Percentiles rank a stretch among this genome's conserved stretches.
Evolutionary conservation across 176 grass and related monocot genomes (phyloP).

Genomic region (Panicum miliaceum): DNA sequence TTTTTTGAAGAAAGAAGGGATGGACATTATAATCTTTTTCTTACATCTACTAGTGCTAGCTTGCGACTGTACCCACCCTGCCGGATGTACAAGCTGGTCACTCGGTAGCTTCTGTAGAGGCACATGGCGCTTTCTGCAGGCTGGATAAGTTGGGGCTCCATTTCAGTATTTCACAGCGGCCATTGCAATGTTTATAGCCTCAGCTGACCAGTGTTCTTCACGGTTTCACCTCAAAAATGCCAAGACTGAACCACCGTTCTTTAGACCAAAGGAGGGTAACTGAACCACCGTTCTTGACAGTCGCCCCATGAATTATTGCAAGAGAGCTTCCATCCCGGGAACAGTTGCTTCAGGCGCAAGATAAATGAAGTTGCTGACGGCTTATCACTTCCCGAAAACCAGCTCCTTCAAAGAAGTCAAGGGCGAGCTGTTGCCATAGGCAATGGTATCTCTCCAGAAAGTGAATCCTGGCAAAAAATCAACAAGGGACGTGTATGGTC

Average conservation of each 20-base stretch:
- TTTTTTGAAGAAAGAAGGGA: constrained; percentile 32
- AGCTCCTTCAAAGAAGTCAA: constrained; percentile 78
- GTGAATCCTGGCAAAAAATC: constrained; percentile 58
- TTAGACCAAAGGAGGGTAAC: constrained; percentile 22
- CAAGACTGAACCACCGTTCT: constrained; percentile 33
- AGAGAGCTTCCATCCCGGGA: constrained; percentile 27
- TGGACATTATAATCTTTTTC: neutral
- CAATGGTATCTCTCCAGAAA: constrained; percentile 72
- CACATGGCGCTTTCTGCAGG: constrained; percentile 43
- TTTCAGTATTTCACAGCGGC: constrained; percentile 22
- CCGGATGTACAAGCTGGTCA: constrained; percentile 48
- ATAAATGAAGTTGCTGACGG: neutral
- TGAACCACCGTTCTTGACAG: constrained; percentile 1
- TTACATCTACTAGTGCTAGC: constrained; percentile 26
- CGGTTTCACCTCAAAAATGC: constrained; percentile 25
- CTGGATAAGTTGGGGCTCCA: constrained; percentile 3
- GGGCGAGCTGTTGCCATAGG: constrained; percentile 76
- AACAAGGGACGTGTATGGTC: neutral
- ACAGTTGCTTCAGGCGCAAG: constrained; percentile 23
- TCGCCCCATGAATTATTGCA: constrained; percentile 26
- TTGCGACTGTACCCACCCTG: constrained; percentile 33
- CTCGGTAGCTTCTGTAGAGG: constrained; percentile 23
- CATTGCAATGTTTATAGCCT: constrained; percentile 2
- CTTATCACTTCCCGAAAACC: constrained; percentile 56
- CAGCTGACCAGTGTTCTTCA: neutral